Conservation (phyloP, 139 green algal genomes). For the Picochlorum sp. region DNA sequence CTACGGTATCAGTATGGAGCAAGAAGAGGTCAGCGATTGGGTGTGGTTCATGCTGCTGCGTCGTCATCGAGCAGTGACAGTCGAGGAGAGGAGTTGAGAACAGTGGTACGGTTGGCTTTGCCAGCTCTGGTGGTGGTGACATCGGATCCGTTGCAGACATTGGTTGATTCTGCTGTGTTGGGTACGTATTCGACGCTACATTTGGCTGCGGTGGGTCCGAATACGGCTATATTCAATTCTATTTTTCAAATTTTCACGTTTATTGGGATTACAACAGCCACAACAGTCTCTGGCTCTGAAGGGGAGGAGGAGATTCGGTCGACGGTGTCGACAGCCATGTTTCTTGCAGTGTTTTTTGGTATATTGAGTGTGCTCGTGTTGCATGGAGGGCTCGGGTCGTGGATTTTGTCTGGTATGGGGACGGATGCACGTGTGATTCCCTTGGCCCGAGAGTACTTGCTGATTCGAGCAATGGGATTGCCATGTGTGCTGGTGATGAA, state of each 20-base stretch:
- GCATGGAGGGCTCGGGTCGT: conserved; percentile 17
- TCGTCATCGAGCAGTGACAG: neutral
- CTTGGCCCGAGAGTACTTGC: conserved; percentile 22
- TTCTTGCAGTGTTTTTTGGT: conserved; percentile 27
- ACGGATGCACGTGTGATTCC: conserved; percentile 27
- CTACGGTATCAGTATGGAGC: too few relatives aligned
- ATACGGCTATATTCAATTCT: conserved; percentile 65
- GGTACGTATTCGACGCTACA: conserved; percentile 43
- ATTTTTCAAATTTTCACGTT: conserved; percentile 60
- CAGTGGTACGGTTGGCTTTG: conserved; percentile 30
- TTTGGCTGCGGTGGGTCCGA: conserved; percentile 58
- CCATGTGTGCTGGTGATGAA: conserved; percentile 50
- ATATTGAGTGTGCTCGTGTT: conserved; percentile 15
- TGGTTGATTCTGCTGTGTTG: conserved; percentile 61
- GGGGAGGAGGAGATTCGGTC: neutral
- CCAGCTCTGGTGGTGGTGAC: conserved; percentile 50
- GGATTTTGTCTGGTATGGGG: conserved; percentile 31
- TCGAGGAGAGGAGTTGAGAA: neutral
- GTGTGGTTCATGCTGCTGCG: neutral
- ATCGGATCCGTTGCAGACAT: conserved; percentile 56
- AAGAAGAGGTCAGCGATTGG: too few relatives aligned
- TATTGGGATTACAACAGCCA: conserved; percentile 48
- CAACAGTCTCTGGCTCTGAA: conserved; percentile 41
- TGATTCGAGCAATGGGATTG: conserved; percentile 42
- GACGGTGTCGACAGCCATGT: conserved; percentile 29